Conservation (phyloP, 306 rosid genomes). For the Abrus pulchellus region DNA sequence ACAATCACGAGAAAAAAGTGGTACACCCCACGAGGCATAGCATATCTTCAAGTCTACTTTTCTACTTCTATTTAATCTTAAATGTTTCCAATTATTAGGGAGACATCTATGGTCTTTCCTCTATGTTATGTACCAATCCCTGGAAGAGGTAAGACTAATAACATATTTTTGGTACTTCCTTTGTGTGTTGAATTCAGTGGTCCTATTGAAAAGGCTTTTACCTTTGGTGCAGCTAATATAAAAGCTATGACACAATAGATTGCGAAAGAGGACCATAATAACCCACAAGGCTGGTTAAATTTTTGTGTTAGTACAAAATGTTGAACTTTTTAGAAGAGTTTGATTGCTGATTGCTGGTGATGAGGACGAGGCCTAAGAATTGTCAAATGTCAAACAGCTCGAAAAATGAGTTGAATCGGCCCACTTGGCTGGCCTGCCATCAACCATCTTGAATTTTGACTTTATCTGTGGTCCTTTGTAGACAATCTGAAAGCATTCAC, state of each 20-base stretch:
- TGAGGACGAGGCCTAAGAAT: conserved; percentile 21
- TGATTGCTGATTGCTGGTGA: not conserved
- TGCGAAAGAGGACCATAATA: conserved; percentile 3
- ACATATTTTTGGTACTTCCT: not conserved
- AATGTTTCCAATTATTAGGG: conserved; percentile 48
- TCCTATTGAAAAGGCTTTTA: not conserved
- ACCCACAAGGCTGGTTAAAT: conserved; percentile 11
- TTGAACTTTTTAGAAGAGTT: not conserved
- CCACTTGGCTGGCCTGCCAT: conserved; percentile 31
- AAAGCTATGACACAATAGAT: conserved; percentile 9
- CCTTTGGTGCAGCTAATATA: conserved; percentile 2
- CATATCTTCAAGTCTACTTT: conserved; percentile 44
- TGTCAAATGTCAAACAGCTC: conserved; percentile 21
- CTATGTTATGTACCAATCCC: conserved; percentile 5
- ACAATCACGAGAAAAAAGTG: not conserved
- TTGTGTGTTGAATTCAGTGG: conserved; percentile 29
- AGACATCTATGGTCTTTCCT: not conserved
- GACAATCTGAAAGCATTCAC: conserved; percentile 36
- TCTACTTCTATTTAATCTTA: conserved; percentile 20
- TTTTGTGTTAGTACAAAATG: conserved; percentile 29
- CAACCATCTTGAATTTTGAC: conserved; percentile 35
- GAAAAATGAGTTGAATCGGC: conserved; percentile 30
- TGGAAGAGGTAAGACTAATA: conserved; percentile 12
- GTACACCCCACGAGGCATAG: conserved; percentile 41
- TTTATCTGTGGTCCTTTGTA: not conserved